phyloP scores from a whole-genome alignment of 768 basidiomycete species.

The Hericium erinaceus region DNA sequence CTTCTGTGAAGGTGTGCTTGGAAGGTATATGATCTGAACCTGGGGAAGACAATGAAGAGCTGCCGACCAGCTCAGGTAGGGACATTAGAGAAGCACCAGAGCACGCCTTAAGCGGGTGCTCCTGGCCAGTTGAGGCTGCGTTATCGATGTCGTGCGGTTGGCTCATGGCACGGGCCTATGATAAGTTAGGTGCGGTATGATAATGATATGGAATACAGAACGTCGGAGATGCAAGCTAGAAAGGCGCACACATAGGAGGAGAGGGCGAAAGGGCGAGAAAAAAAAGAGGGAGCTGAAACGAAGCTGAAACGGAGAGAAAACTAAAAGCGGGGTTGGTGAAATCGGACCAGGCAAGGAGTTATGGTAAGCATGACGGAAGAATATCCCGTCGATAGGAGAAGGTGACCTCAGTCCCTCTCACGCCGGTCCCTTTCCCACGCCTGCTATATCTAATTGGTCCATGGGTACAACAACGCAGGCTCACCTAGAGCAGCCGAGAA shows the following conservation, averaged over 20 bases:
- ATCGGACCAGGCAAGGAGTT: not conserved
- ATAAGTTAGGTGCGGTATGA: conserved; percentile 8
- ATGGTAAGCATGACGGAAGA: not conserved
- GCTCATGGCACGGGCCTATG: conserved; percentile 28
- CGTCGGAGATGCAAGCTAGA: conserved; percentile 8
- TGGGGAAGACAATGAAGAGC: not conserved
- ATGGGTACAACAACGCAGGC: not conserved
- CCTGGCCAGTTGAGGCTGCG: conserved; percentile 41
- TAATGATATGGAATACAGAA: conserved; percentile 1
- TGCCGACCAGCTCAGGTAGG: not conserved
- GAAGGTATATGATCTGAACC: not conserved
- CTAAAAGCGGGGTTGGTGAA: not conserved
- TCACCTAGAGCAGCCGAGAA: no score
- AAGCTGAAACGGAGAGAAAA: not conserved
- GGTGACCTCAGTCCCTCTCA: not conserved
- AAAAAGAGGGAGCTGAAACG: not conserved
- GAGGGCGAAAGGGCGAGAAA: conserved; percentile 2
- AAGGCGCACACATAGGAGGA: conserved; percentile 2
- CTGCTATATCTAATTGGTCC: not conserved
- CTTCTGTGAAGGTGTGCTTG: not conserved
- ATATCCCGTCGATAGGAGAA: not conserved
- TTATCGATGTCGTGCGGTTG: conserved; percentile 39
- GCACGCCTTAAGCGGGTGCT: conserved; percentile 35
- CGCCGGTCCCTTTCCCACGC: not conserved
- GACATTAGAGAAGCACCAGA: conserved; percentile 1